These are phyloP conservation scores for Cardamine occulta DNA, from an alignment of 345 rosid genomes.

Conservation along the genomic window DNA sequence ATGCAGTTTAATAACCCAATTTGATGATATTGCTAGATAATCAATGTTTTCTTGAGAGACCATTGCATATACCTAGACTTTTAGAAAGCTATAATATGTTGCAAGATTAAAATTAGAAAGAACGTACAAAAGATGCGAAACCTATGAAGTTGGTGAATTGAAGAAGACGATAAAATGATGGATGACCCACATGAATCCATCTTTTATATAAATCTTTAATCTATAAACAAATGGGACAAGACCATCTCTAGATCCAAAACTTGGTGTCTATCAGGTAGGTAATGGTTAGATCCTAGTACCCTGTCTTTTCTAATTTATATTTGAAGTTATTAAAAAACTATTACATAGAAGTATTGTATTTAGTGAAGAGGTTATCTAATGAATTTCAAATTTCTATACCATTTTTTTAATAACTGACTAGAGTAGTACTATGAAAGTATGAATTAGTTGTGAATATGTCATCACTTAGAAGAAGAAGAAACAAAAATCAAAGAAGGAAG, in stretches of 20 bases:
- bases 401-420: background rate
- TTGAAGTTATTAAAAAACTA: background rate
- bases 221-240: slow-evolving; percentile 22
- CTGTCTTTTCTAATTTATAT: background rate
- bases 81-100: background rate
- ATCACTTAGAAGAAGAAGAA: no score
- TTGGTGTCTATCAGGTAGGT: slow-evolving; percentile 24
- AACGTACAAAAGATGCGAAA: slow-evolving; percentile 40
- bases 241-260: slow-evolving; percentile 36
- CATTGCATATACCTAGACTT: background rate
- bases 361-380: slow-evolving; percentile 13
- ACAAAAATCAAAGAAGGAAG: no score
- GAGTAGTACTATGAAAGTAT: background rate
- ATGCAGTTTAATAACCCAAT: background rate
- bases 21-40: background rate
- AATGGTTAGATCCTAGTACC: slow-evolving; percentile 20
- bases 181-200: slow-evolving; percentile 47
- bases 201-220: slow-evolving; percentile 25
- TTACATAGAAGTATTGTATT: background rate
- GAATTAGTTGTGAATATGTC: background rate
- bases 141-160: slow-evolving; percentile 38
- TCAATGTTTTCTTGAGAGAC: background rate
- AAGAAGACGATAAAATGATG: slow-evolving; percentile 36
- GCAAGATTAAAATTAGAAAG: slow-evolving; percentile 8
- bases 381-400: background rate